Evolutionary conservation across 352 stramenopile genomes (phyloP), one percentile per base, ranked within the genome.

Genomic region (Lagenidium sp.): DNA sequence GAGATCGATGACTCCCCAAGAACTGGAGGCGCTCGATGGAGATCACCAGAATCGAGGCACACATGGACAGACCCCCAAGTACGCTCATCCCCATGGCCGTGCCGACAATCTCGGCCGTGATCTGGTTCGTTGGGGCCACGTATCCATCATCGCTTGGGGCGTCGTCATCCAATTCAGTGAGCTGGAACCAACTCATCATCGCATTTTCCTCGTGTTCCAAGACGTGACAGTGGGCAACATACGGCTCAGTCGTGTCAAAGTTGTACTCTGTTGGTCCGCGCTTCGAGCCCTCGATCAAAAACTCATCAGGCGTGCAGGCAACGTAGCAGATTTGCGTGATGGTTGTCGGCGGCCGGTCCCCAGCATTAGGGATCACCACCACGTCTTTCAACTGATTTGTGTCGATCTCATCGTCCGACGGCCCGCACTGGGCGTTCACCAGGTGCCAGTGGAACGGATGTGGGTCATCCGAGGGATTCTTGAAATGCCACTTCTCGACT

Each of bases 401-500:
- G 40, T 81, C 49, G 20, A 87, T 61, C 16, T 63, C 52, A n/a
- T 85, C 68, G n/a, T 85, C 75, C 6, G 31, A 70, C 7, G 65
- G 65, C 22, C 75, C 72, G 36, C 75, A 87, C 47, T 87, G 75
- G 0, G 75, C 75, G 41, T 83, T 87, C 15, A 85, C 68, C 20
- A 85, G 46, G 40, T 85, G 75, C 75, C 75, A 87, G 39, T 87
- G 75, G 58, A 87, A 85, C 32, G 75, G 75, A 41, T 87, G 71
- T 19, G 71, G 62, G 40, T 87, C 75, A 36, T 84, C 72, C 4
- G 75, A 85, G 15, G 75, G 75, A 52, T 87, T 85, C 56, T 82
- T 68, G 47, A 87, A 87, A 53, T 80, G 55, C 75, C 75, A 87
- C 40, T 80, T 80, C 57, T 87, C 75, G 7, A 85, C 75, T 44